phyloP scores from a whole-genome alignment of 371 early-diverging fungal species.

The Nematocida homosporus region DNA sequence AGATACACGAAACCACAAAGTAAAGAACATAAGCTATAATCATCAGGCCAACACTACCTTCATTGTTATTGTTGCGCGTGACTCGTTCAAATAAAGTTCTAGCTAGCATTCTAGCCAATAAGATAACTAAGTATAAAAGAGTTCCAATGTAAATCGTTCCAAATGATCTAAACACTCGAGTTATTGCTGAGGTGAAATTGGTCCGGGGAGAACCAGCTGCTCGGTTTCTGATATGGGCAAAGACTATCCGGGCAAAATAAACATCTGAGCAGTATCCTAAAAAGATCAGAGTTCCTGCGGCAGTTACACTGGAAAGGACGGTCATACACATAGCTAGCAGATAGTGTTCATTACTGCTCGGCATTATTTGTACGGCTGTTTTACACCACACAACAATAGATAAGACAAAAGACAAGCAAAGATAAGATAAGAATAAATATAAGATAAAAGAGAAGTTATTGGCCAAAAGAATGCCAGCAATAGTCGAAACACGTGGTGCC shows the following conservation, averaged over 20 bases:
- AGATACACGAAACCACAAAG: neutral
- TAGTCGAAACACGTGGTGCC: neutral
- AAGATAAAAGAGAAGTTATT: neutral
- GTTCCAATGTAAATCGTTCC: conserved; percentile 27
- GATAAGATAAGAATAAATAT: neutral
- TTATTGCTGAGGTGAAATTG: neutral
- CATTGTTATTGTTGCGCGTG: neutral
- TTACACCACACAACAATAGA: neutral
- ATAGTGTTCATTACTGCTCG: neutral
- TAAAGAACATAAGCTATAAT: conserved; percentile 6
- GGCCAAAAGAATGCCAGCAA: neutral
- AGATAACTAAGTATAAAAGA: neutral
- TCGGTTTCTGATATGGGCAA: neutral
- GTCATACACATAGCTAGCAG: neutral
- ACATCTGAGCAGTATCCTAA: neutral
- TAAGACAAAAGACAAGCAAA: neutral
- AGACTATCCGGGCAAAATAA: neutral
- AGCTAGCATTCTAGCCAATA: neutral
- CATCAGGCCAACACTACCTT: neutral
- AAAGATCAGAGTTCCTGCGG: neutral
- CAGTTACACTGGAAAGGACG: neutral
- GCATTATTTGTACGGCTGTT: neutral
- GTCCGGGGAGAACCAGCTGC: neutral
- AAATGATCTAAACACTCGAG: conserved; percentile 4
- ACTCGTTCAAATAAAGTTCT: neutral